These are phyloP conservation scores for Ambrosia hybrid DNA, from an alignment of 140 eudicot genomes.

Conservation along the genomic window DNA sequence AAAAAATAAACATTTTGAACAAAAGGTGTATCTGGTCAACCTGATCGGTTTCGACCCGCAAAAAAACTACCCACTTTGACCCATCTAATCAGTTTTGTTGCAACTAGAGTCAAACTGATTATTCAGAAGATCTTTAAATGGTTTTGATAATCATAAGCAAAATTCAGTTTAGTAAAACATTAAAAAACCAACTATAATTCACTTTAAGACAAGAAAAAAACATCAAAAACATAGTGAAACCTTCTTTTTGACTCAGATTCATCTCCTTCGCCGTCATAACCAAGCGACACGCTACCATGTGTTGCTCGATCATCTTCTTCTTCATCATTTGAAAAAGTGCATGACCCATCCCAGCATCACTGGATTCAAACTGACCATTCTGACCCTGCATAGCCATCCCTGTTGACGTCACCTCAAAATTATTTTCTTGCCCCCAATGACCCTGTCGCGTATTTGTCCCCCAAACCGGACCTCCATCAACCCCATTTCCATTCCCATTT, in stretches of 20 bases:
- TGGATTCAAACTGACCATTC: slow-evolving; percentile 50
- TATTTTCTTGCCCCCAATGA: slow-evolving; percentile 62
- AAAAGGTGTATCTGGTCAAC: neutral
- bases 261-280: slow-evolving; percentile 80
- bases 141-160: too few relatives aligned
- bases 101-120: too few relatives aligned
- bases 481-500: slow-evolving; percentile 28
- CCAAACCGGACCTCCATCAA: slow-evolving; percentile 32
- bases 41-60: too few relatives aligned
- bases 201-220: too few relatives aligned
- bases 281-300: slow-evolving; percentile 73
- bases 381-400: slow-evolving; percentile 39
- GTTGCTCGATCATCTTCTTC: slow-evolving; percentile 79
- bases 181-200: too few relatives aligned
- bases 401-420: slow-evolving; percentile 57
- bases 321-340: slow-evolving; percentile 70
- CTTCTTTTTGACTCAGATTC: slow-evolving; percentile 91
- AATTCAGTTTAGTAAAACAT: too few relatives aligned
- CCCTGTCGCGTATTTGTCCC: slow-evolving; percentile 29
- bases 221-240: slow-evolving; percentile 27
- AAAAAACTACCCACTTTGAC: too few relatives aligned
- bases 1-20: neutral
- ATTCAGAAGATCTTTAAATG: too few relatives aligned
- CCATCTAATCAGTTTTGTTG: too few relatives aligned
- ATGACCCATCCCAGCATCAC: slow-evolving; percentile 74